Percentiles rank a stretch among this genome's conserved stretches.
These are phyloP conservation scores for Talaromyces sp. DNA, from an alignment of 2,329 filamentous ascomycete genomes.

Conservation along the genomic window DNA sequence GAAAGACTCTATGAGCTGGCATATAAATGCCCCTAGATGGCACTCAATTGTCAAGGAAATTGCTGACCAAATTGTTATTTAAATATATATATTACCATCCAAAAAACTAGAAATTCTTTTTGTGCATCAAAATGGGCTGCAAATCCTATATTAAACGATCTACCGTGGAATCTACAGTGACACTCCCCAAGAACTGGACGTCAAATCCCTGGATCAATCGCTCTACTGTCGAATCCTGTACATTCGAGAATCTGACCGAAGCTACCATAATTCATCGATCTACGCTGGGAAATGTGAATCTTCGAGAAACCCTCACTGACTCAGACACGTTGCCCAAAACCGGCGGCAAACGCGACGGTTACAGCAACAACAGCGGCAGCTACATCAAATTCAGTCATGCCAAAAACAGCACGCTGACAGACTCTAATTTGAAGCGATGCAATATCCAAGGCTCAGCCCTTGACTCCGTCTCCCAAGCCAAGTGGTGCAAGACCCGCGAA, in stretches of 20 bases:
- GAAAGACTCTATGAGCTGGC: not conserved
- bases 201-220: constrained; percentile 12
- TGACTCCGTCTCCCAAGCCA: not conserved
- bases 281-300: not conserved
- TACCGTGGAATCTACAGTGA: not conserved
- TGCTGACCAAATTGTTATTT: not conserved
- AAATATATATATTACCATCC: not conserved
- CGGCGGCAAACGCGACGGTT: not conserved
- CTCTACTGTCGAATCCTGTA: constrained; percentile 10
- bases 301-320: not conserved
- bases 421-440: not conserved
- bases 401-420: constrained; percentile 1
- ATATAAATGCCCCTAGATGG: not conserved
- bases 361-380: not conserved
- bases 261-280: constrained; percentile 9
- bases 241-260: constrained; percentile 12
- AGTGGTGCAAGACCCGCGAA: constrained; percentile 4
- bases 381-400: constrained; percentile 4
- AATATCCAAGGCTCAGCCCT: not conserved
- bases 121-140: not conserved
- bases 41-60: not conserved
- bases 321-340: not conserved
- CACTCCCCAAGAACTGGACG: constrained; percentile 9
- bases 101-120: not conserved
- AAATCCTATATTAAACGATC: not conserved